A percentile compares a stretch with the other conserved stretches of the same genome.
Evolutionary conservation across 2,329 filamentous ascomycete genomes (phyloP).

Genomic region (Aspergillus jensenii): DNA sequence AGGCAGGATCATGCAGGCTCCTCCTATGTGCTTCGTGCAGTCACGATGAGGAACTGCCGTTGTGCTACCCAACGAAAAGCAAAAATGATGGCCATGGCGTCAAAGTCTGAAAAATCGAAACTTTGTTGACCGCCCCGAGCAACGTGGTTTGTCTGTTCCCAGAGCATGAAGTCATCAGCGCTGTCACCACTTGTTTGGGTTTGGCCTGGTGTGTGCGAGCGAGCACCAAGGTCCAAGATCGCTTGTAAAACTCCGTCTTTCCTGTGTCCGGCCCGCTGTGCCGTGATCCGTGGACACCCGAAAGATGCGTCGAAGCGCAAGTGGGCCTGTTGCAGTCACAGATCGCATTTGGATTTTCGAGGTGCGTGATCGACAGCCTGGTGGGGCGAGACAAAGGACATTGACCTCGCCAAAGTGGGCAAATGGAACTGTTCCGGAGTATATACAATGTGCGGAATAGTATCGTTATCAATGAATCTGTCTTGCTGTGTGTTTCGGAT

Average conservation of each 20-base stretch:
- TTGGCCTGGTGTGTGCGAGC: background rate
- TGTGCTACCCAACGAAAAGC: background rate
- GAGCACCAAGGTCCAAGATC: background rate
- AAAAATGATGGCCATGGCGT: background rate
- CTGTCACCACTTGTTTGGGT: background rate
- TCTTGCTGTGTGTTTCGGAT: background rate
- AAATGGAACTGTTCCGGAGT: background rate
- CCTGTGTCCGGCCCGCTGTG: background rate
- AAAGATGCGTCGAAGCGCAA: background rate
- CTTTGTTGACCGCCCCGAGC: conserved; percentile 3
- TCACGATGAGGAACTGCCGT: conserved; percentile 1
- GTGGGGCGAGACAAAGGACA: conserved; percentile 1
- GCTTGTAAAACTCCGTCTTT: background rate
- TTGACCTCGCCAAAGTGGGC: background rate
- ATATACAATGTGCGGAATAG: too few relatives aligned
- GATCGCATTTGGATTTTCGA: background rate
- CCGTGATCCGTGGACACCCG: background rate
- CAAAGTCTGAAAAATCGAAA: background rate
- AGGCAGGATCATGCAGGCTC: background rate
- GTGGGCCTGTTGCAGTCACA: conserved; percentile 6
- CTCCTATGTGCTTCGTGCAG: background rate
- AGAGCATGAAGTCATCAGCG: background rate
- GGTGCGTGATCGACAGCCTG: conserved; percentile 4
- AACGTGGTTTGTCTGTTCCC: background rate
- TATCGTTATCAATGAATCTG: background rate